Base-by-base conservation (phyloP, 805 yeast species). In the Saccharomycopsis olivae region DNA sequence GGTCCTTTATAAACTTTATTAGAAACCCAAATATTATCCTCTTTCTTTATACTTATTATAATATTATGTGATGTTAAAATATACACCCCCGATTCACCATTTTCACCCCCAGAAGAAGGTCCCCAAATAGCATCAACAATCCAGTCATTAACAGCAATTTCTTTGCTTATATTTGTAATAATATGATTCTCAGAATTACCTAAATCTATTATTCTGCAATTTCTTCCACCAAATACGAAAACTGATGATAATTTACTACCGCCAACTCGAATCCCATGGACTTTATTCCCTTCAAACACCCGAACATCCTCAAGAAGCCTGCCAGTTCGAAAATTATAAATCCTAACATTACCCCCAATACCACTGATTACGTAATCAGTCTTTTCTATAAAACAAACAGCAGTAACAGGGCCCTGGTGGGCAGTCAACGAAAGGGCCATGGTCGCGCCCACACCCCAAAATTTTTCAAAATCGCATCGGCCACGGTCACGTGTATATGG, bases 31-130 rank as follows among this genome's bases (percentile, higher is more conserved):
- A n/a, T n/a, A 42, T 47, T 56, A 49, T 32, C 38, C 11, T 9
- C 17, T 13, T 13, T 15, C 9, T 11, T 10, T 36, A 63, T 43
- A 37, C 66, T 50, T 34, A 74, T 59, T 1, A 85, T 69, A 24
- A 69, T 66, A 52, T 89, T 88, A 55, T 88, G 96, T 3, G 96
- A 85, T 0, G 88, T 84, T 39, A 87, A 65, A 14, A 86, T 52
- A 49, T 63, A 73, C 2, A 77, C 53, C 5, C 61, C 53, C 0
- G 57, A 48, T 8, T 15, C 16, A 14, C 5, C 16, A 24, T 54
- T 48, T 24, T 82, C 78, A 39, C 66, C 75, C 17, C 72, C 70
- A 15, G 77, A 60, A n/a, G n/a, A n/a, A n/a, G n/a, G n/a, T n/a
- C n/a, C n/a, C n/a, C n/a, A n/a, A n/a, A n/a, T n/a, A n/a, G n/a